Base-by-base conservation (phyloP, 1,284 basidiomycete genomes). In the Xerocomus minutiporus region DNA sequence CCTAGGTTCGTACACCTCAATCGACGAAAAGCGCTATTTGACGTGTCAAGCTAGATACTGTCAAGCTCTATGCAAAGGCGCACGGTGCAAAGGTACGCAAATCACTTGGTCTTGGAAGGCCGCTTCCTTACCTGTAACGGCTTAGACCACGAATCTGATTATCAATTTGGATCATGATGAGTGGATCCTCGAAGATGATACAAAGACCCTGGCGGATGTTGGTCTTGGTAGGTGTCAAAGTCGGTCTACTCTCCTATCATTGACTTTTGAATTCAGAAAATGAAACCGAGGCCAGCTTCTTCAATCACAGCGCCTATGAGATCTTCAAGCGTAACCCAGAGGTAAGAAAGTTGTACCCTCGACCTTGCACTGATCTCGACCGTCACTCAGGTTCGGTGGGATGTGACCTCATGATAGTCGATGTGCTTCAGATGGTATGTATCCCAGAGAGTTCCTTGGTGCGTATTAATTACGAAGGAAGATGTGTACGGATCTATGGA, bases 121-220 rank as follows among this genome's bases (percentile, higher is more conserved):
- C 12, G 12, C 8, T 29, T 20, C 11, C 31, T 35, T 26, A 43
- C 23, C n/a, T n/a, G 32, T 20, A 25, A 46, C 36, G 42, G 28
- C 34, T 9, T 65, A 95, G 93, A 94, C 93, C 1, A 89, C 87
- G 29, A 96, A 97, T 73, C 77, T 97, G 31, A 96, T 97, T 69
- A 95, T 97, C 65, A 97, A 97, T 70, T 78, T 97, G 52, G 92
- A 96, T 66, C 81, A 94, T 63, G 93, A 97, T 59, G 91, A 96
- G 35, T 94, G 92, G 91, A 90, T 96, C 59, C 71, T 94, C 32
- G 72, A 79, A 46, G 84, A 93, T 58, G 83, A 85, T 36, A 68
- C 67, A 12, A 81, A 79, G 64, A 77, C 74, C 1, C 76, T 97
- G 17, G 80, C 76, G 2, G 81, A 85, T 5, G 71, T 81, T 26